A percentile compares a stretch with the other conserved stretches of the same genome.
phyloP scores from a whole-genome alignment of 352 stramenopile genomes.

The Pythium diclinum region DNA sequence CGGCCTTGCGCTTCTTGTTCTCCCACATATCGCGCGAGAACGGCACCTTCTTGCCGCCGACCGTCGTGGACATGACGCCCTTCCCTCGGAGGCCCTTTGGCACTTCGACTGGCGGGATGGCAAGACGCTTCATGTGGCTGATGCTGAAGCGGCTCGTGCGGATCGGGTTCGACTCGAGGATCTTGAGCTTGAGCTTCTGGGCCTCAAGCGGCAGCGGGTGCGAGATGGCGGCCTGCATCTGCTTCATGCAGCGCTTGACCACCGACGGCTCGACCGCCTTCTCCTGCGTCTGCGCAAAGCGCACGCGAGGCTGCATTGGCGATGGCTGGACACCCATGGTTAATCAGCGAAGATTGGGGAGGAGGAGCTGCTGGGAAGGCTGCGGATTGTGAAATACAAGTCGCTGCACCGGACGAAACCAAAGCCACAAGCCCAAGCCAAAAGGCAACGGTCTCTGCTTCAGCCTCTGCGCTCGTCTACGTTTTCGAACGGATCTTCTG shows the following conservation, averaged over 20 bases:
- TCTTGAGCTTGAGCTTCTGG: slow-evolving; percentile 57
- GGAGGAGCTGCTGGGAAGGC: slow-evolving; percentile 4
- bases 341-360: background rate
- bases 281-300: slow-evolving; percentile 24
- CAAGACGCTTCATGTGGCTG: slow-evolving; percentile 55
- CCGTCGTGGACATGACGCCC: slow-evolving; percentile 37
- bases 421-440: background rate
- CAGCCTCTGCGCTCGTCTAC: slow-evolving; percentile 27
- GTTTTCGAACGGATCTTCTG: slow-evolving; percentile 13
- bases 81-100: slow-evolving; percentile 47
- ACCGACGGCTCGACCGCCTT: slow-evolving; percentile 33
- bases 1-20: slow-evolving; percentile 45
- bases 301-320: slow-evolving; percentile 20
- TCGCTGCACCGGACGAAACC: slow-evolving; percentile 11
- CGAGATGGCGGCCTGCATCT: slow-evolving; percentile 29
- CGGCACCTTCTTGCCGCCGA: slow-evolving; percentile 56
- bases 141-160: slow-evolving; percentile 55
- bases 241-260: slow-evolving; percentile 36
- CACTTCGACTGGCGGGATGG: slow-evolving; percentile 54
- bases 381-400: slow-evolving; percentile 15
- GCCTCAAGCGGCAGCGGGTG: slow-evolving; percentile 41
- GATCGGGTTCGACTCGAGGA: slow-evolving; percentile 41
- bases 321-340: slow-evolving; percentile 48
- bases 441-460: slow-evolving; percentile 1
- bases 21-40: slow-evolving; percentile 69